Conservation (phyloP, 768 basidiomycete species). For the Dioszegia crocea region DNA sequence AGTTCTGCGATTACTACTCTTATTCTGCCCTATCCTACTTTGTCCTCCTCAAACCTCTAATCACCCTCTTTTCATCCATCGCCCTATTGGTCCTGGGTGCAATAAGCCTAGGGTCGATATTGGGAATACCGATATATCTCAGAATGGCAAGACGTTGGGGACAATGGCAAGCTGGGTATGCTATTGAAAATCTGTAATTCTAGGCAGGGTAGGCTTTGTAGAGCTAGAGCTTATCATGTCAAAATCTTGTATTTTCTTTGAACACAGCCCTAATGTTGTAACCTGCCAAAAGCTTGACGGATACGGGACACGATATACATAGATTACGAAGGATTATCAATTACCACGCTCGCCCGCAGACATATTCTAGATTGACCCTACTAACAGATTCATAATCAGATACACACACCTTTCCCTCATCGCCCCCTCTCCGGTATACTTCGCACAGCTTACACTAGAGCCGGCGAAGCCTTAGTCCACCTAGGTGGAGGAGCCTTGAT, state of each 20-base stretch:
- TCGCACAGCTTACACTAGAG: neutral
- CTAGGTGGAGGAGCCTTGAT: conserved; percentile 23
- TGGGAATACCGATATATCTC: conserved; percentile 37
- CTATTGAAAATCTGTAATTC: conserved; percentile 41
- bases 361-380: too few species aligned
- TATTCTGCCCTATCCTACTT: conserved; percentile 47
- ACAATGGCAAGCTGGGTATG: conserved; percentile 46
- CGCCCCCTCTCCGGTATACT: too few species aligned
- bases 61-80: conserved; percentile 46
- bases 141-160: conserved; percentile 38
- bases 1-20: conserved; percentile 43
- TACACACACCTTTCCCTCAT: too few species aligned
- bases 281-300: too few species aligned
- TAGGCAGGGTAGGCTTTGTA: too few species aligned
- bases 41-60: conserved; percentile 46
- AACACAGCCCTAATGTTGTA: too few species aligned
- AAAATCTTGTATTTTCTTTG: too few species aligned
- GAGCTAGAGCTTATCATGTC: too few species aligned
- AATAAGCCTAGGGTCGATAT: conserved; percentile 23
- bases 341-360: too few species aligned
- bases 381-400: too few species aligned
- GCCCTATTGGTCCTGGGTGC: conserved; percentile 36
- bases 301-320: neutral
- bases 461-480: conserved; percentile 2
- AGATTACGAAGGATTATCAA: too few species aligned